phyloP scores from a whole-genome alignment of 306 rosid genomes.

The Mimosa bimucronata region DNA sequence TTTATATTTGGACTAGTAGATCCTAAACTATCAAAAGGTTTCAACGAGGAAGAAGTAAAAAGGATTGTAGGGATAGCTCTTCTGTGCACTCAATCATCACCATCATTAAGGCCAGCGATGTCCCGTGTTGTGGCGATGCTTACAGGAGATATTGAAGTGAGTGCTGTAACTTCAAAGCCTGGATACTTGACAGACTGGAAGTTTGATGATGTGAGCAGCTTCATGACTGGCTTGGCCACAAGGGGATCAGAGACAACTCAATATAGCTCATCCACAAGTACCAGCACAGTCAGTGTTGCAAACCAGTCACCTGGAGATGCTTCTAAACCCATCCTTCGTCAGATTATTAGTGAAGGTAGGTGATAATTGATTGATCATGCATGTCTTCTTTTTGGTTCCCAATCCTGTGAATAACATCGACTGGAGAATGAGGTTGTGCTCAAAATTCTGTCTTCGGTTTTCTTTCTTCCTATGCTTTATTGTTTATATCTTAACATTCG shows the following conservation, averaged over 20 bases:
- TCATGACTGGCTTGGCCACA: slow-evolving; percentile 28
- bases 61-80: slow-evolving; percentile 57
- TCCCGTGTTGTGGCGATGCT: slow-evolving; percentile 81
- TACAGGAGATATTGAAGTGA: slow-evolving; percentile 67
- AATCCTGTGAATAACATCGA: background rate
- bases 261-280: slow-evolving; percentile 40
- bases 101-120: slow-evolving; percentile 65
- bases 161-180: slow-evolving; percentile 55
- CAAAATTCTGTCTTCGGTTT: background rate
- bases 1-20: slow-evolving; percentile 50
- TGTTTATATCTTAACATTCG: background rate
- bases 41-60: slow-evolving; percentile 54
- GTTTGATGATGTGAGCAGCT: slow-evolving; percentile 51
- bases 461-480: background rate
- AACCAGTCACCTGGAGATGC: slow-evolving; percentile 27
- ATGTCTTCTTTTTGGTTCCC: background rate
- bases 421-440: background rate
- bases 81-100: slow-evolving; percentile 71
- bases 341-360: slow-evolving; percentile 40
- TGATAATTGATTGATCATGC: slow-evolving; percentile 25
- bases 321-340: slow-evolving; percentile 37
- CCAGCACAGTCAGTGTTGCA: slow-evolving; percentile 41
- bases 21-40: slow-evolving; percentile 45
- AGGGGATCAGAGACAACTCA: slow-evolving; percentile 41
- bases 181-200: slow-evolving; percentile 75